Evolutionary conservation across 306 rosid genomes (phyloP).

Genomic region (Vigna reflexopilosa): DNA sequence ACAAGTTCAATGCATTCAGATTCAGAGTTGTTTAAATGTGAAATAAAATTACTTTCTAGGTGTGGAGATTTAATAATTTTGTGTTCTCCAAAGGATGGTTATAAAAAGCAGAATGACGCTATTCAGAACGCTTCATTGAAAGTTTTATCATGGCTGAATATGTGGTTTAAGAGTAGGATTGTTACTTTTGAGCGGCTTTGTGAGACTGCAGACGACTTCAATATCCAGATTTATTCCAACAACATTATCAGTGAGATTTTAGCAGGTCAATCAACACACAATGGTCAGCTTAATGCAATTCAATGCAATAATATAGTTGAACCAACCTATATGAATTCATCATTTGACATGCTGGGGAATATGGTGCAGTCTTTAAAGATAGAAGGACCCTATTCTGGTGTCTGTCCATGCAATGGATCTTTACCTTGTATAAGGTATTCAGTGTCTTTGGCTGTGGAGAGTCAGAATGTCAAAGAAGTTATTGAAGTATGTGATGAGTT

Average conservation of each 20-base stretch:
- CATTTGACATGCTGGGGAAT: constrained; percentile 37
- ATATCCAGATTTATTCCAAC: constrained; percentile 58
- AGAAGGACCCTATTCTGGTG: constrained; percentile 83
- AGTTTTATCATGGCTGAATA: constrained; percentile 76
- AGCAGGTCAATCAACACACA: constrained; percentile 51
- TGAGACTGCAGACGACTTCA: constrained; percentile 50
- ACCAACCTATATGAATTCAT: constrained; percentile 43
- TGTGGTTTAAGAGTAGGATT: constrained; percentile 58
- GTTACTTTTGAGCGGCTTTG: constrained; percentile 56
- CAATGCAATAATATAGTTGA: constrained; percentile 46
- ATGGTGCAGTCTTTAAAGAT: constrained; percentile 51
- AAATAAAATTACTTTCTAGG: constrained; percentile 68
- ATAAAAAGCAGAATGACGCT: constrained; percentile 80
- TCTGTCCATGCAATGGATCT: constrained; percentile 77
- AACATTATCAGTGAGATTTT: constrained; percentile 55
- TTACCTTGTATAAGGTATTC: constrained; percentile 71
- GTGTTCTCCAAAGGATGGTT: constrained; percentile 68
- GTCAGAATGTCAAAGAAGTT: constrained; percentile 56
- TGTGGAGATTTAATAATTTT: constrained; percentile 63
- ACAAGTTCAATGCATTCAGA: constrained; percentile 48
- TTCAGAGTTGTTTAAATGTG: constrained; percentile 65
- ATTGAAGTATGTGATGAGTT: constrained; percentile 75
- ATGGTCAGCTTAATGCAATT: constrained; percentile 44
- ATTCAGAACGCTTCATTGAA: constrained; percentile 80
- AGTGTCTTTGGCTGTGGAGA: constrained; percentile 61